phyloP scores from a whole-genome alignment of 2,329 filamentous ascomycete genomes.

The Botryotinia convoluta region DNA sequence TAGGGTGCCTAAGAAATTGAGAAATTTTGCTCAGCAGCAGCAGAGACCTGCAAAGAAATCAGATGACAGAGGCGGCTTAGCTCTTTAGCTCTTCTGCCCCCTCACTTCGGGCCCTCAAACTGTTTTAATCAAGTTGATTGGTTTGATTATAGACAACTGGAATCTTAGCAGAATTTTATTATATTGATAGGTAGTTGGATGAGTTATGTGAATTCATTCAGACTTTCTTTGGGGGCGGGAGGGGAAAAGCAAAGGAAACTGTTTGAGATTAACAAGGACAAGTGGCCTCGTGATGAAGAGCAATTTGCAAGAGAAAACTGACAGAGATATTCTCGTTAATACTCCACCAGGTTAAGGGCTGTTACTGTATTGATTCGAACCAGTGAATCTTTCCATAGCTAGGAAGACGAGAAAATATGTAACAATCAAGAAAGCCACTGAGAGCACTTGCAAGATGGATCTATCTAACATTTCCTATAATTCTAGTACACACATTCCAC shows the following conservation, averaged over 20 bases:
- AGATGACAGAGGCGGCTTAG: not conserved
- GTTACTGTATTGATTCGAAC: not conserved
- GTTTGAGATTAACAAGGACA: not conserved
- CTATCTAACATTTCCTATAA: not conserved
- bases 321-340: not conserved
- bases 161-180: accelerated
- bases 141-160: not conserved
- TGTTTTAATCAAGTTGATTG: accelerated
- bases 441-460: not conserved
- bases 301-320: not conserved
- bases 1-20: not conserved
- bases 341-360: not conserved
- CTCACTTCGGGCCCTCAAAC: not conserved
- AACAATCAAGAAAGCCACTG: not conserved
- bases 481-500: not conserved
- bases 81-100: not conserved
- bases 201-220: not conserved
- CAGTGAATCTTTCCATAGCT: not conserved
- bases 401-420: not conserved
- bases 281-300: not conserved
- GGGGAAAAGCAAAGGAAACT: not conserved
- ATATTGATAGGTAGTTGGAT: not conserved
- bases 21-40: not conserved
- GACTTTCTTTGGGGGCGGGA: not conserved
- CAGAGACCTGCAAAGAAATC: not conserved